Conservation (phyloP, 331 rosid genomes). For the Telfairia occidentalis region DNA sequence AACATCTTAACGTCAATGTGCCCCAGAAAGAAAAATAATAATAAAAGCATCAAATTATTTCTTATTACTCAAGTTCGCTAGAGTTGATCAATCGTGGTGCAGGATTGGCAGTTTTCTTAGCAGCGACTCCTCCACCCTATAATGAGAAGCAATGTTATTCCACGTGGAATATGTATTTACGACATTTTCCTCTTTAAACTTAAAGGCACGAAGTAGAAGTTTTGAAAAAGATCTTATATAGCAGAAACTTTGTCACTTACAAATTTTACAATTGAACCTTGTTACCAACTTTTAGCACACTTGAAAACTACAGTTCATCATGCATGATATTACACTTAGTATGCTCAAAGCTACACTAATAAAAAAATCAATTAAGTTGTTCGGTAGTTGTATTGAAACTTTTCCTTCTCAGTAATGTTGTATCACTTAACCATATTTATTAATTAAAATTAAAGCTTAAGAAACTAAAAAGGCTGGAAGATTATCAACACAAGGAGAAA, state of each 20-base stretch:
- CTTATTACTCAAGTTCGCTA: constrained; percentile 79
- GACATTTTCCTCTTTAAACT: background rate
- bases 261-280: background rate
- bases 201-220: background rate
- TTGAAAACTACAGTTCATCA: background rate
- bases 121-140: constrained; percentile 69
- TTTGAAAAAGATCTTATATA: too few species aligned
- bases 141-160: constrained; percentile 12
- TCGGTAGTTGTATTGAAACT: background rate
- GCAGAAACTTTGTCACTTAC: background rate
- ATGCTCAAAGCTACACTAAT: background rate
- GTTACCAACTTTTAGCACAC: background rate
- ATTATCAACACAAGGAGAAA: background rate
- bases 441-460: background rate
- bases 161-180: background rate
- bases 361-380: background rate
- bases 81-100: constrained; percentile 87
- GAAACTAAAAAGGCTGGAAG: background rate
- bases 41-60: background rate
- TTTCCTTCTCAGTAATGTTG: background rate
- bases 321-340: background rate
- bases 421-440: background rate
- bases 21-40: background rate
- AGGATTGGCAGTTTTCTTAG: constrained; percentile 44
- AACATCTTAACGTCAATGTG: constrained; percentile 6